Base-by-base conservation (phyloP, 106 monocot genomes). In the Dendrobium officinale region DNA sequence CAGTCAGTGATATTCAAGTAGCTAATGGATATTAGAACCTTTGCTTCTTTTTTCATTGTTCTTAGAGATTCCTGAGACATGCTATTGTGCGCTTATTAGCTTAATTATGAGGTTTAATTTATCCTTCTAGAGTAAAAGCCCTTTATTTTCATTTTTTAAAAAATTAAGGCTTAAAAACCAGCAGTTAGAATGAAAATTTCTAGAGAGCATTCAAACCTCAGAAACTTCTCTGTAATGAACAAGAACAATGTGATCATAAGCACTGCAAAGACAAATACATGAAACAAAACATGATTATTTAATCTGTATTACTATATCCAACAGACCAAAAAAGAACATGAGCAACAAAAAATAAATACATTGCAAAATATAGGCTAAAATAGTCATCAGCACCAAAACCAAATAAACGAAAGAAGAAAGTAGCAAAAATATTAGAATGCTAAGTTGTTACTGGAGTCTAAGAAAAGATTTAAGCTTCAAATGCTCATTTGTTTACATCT, bases 181-280 rank as follows among this genome's bases (percentile, higher is more conserved):
- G 51, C 10, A 51, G 13, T 66, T 15, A 13, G 51, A 51, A 51
- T 51, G 2, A 66, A 66, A 66, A 66, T 3, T 24, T 73, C 4
- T 16, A 41, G 33, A 51, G 13, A 44, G 27, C 22, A 15, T 75
- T 84, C 86, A 88, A 85, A 96, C 96, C 93, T 96, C 93, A 81
- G 86, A 77, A 17, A 96, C 85, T 67, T 96, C 96, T 87, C 91
- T 86, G 56, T 96, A 96, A 75, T 93, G 96, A 86, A 93, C 96
- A 77, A 96, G 88, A 77, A 90, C 96, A 87, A 93, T 93, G 76
- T 96, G 93, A 56, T 88, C 86, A 82, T 86, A 88, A 6, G 89
- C 93, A 79, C 96, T 96, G 87, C 85, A 91, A 93, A 81, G 47
- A 55, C 29, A 58, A 67, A 33, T 10, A 51, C 51, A 13, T 51